phyloP scores from a whole-genome alignment of 352 stramenopile genomes.

The Phytopythium vexans region DNA sequence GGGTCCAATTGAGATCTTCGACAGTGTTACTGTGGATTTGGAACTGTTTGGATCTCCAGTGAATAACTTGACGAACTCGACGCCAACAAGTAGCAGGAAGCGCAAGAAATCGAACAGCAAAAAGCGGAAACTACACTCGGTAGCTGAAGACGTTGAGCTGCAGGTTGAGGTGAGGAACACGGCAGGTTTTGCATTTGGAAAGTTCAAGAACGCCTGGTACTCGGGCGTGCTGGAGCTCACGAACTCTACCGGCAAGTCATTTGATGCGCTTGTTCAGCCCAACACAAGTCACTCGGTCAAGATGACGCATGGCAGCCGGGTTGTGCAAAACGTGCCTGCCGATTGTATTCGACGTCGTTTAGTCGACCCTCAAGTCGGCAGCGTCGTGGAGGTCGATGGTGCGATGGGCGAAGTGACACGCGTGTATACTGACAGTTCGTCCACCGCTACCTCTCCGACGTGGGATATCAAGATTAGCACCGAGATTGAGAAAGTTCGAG shows the following conservation, averaged over 20 bases:
- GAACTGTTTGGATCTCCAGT: constrained; percentile 40
- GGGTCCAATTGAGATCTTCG: constrained; percentile 43
- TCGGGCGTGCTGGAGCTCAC: constrained; percentile 26
- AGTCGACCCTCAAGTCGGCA: constrained; percentile 51
- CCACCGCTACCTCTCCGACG: constrained; percentile 7
- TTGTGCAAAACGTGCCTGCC: constrained; percentile 44
- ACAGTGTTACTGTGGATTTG: constrained; percentile 40
- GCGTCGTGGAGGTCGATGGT: constrained; percentile 69
- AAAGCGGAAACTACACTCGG: constrained; percentile 32
- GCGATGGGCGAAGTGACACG: constrained; percentile 55
- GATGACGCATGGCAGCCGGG: constrained; percentile 29
- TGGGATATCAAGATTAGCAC: constrained; percentile 52
- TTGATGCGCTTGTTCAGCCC: constrained; percentile 14
- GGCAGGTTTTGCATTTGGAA: constrained; percentile 23
- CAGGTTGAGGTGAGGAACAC: constrained; percentile 59
- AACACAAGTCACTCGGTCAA: constrained; percentile 34
- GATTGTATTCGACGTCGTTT: constrained; percentile 34
- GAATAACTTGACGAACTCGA: constrained; percentile 1
- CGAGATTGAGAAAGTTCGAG: constrained; percentile 48
- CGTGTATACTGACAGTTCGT: constrained; percentile 25
- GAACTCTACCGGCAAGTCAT: constrained; percentile 2
- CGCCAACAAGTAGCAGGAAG: constrained; percentile 43
- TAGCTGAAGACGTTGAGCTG: constrained; percentile 18
- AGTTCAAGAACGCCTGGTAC: constrained; percentile 59
- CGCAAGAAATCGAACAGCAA: constrained; percentile 56